A percentile compares a stretch with the other conserved stretches of the same genome.
phyloP scores from a whole-genome alignment of 495 filamentous ascomycete species.

The Hypoxylon cercidicola region DNA sequence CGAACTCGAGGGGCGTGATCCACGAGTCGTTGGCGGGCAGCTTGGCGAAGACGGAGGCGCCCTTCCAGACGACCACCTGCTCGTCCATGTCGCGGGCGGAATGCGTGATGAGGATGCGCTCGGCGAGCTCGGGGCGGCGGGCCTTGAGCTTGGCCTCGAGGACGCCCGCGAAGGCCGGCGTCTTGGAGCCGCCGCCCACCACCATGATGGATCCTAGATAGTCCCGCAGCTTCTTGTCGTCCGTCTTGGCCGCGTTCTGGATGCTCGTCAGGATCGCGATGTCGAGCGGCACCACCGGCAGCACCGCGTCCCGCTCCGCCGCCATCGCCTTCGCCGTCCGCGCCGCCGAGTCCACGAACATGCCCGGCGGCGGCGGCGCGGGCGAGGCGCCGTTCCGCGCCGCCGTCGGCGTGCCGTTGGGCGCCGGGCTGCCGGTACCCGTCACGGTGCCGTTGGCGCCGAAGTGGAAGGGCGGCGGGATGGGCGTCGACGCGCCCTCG shows the following conservation, averaged over 20 bases:
- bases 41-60: constrained; percentile 96
- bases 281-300: constrained; percentile 86
- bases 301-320: constrained; percentile 78
- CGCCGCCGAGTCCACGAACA: constrained; percentile 51
- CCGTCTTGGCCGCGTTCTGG: constrained; percentile 82
- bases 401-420: constrained; percentile 46
- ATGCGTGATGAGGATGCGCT: constrained; percentile 86
- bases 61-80: constrained; percentile 97
- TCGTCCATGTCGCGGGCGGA: constrained; percentile 93
- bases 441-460: constrained; percentile 55
- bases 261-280: constrained; percentile 88
- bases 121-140: constrained; percentile 73
- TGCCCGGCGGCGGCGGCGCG: constrained; percentile 47
- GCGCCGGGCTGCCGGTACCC: constrained; percentile 56
- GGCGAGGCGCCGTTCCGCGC: constrained; percentile 60
- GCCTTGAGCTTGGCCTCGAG: constrained; percentile 82
- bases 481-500: constrained; percentile 75
- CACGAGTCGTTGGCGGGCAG: constrained; percentile 91
- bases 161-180: constrained; percentile 75
- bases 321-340: constrained; percentile 63
- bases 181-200: constrained; percentile 87
- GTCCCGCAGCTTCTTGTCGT: constrained; percentile 92
- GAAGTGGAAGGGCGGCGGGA: constrained; percentile 66
- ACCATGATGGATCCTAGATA: constrained; percentile 96
- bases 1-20: constrained; percentile 89